phyloP scores from a whole-genome alignment of 2,329 filamentous ascomycete species.

The Xylariaceae sp. region DNA sequence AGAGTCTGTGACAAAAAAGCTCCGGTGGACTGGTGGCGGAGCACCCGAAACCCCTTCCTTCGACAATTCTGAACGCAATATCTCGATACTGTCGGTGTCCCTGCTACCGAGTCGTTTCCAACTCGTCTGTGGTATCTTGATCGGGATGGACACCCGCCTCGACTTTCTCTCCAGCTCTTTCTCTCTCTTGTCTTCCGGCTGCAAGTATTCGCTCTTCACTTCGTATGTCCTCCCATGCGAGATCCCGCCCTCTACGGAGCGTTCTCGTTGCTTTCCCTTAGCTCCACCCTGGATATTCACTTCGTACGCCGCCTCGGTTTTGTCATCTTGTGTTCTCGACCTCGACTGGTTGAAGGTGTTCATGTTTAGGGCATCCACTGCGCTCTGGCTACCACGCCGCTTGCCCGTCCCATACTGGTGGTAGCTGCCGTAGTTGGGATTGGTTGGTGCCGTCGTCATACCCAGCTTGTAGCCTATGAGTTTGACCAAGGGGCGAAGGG shows the following conservation, averaged over 20 bases:
- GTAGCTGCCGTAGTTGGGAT: background rate
- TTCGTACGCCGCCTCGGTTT: background rate
- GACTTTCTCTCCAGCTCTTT: background rate
- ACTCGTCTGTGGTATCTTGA: background rate
- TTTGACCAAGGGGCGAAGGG: slow-evolving; percentile 40
- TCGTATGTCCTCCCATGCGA: background rate
- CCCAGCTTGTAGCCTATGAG: slow-evolving; percentile 27
- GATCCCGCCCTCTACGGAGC: background rate
- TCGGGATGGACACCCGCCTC: background rate
- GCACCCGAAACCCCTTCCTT: background rate
- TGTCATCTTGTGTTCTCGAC: background rate
- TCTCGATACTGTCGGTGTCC: background rate
- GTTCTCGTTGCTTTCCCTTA: background rate
- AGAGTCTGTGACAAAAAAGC: background rate
- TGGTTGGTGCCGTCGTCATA: slow-evolving; percentile 2
- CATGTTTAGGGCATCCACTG: background rate
- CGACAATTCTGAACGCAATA: background rate
- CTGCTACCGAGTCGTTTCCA: background rate
- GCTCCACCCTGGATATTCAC: background rate
- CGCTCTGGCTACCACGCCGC: background rate
- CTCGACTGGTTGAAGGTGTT: background rate
- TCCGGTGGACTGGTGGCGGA: background rate
- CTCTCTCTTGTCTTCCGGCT: background rate
- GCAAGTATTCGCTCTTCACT: background rate
- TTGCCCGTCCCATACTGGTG: background rate